Conservation (phyloP, 306 rosid species). For the Cucurbita moschata region DNA sequence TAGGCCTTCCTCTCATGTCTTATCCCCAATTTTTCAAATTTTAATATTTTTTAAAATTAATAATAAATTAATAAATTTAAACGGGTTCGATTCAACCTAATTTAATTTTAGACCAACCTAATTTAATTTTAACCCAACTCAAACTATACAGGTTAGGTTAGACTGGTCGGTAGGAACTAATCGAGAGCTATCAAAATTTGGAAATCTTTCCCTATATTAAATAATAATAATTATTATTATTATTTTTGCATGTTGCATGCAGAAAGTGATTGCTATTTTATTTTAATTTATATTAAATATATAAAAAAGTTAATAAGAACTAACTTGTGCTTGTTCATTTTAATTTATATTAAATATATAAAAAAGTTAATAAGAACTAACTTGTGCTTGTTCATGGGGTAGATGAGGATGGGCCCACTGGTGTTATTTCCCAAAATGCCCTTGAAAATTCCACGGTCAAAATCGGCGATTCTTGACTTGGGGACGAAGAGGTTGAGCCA, state of each 20-base stretch:
- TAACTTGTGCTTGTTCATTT: constrained; percentile 72
- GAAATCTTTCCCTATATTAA: background rate
- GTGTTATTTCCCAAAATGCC: constrained; percentile 83
- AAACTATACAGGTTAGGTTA: too few relatives aligned
- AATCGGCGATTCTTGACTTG: constrained; percentile 69
- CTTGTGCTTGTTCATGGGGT: constrained; percentile 88
- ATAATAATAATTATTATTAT: background rate
- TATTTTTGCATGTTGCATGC: constrained; percentile 10
- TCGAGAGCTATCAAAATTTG: background rate
- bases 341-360: background rate
- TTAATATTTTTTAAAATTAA: too few relatives aligned
- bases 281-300: background rate
- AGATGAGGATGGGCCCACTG: constrained; percentile 92
- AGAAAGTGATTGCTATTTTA: constrained; percentile 2
- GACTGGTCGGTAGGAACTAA: background rate
- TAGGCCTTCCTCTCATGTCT: background rate
- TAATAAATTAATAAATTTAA: too few relatives aligned
- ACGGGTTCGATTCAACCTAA: too few relatives aligned
- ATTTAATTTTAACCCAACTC: too few relatives aligned
- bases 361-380: constrained; percentile 14
- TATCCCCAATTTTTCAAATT: background rate
- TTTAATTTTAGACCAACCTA: too few relatives aligned
- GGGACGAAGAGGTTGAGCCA: constrained; percentile 97
- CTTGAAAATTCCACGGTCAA: constrained; percentile 76
- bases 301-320: background rate